Conservation (phyloP, 2,329 filamentous ascomycete genomes). For the Alternaria metachromatica region DNA sequence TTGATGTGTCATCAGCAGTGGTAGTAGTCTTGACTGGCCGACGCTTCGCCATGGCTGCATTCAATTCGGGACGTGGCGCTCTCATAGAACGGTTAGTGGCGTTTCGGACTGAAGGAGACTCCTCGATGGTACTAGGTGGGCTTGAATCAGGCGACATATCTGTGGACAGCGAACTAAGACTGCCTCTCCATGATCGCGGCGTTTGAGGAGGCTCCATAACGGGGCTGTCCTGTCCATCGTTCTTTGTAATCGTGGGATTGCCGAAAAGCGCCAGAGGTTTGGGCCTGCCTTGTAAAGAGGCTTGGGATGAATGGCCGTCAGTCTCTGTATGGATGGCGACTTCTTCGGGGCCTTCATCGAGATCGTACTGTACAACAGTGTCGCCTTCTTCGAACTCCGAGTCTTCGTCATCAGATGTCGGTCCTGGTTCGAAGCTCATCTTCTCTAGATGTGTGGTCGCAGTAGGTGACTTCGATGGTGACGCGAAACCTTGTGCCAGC, state of each 20-base stretch:
- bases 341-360: conserved; percentile 18
- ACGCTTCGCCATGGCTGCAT: conserved; percentile 53
- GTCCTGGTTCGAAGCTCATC: conserved; percentile 3
- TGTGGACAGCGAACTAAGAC: conserved; percentile 40
- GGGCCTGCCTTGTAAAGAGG: conserved; percentile 6
- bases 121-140: conserved; percentile 36
- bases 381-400: conserved; percentile 46
- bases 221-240: conserved; percentile 20
- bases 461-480: background rate
- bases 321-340: background rate
- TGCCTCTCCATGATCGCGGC: conserved; percentile 39
- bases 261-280: conserved; percentile 16
- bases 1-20: conserved; percentile 39
- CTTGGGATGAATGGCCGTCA: conserved; percentile 3
- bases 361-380: conserved; percentile 42
- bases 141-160: conserved; percentile 42
- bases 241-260: conserved; percentile 28
- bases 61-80: conserved; percentile 49
- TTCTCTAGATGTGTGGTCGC: background rate
- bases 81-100: conserved; percentile 33
- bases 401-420: conserved; percentile 26
- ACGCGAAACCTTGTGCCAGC: background rate
- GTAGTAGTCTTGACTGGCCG: conserved; percentile 44
- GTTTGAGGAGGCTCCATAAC: conserved; percentile 35
- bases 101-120: conserved; percentile 47